Percentiles rank a stretch among this genome's conserved stretches.
Conservation (phyloP, 2,329 filamentous ascomycete species). For the Monilinia aucupariae region DNA sequence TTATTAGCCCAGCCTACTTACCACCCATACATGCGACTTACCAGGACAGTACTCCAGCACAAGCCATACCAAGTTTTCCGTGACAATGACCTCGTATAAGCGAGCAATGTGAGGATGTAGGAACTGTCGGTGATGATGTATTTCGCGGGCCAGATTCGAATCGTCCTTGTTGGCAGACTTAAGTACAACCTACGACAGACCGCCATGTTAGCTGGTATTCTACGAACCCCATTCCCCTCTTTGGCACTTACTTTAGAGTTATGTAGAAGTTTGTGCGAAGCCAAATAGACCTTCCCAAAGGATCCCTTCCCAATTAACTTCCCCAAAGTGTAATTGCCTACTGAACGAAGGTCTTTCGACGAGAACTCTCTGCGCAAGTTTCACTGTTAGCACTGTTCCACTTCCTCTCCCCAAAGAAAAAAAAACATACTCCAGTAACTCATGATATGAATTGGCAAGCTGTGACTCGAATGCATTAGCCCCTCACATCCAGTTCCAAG, state of each 20-base stretch:
- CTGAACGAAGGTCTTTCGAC: slow-evolving; percentile 80
- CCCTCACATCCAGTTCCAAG: slow-evolving; percentile 28
- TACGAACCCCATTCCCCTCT: slow-evolving; percentile 16
- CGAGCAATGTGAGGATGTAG: slow-evolving; percentile 95
- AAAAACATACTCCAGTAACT: slow-evolving; percentile 79
- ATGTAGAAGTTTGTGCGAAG: slow-evolving; percentile 94
- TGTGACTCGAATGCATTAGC: slow-evolving; percentile 39
- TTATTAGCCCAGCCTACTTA: slow-evolving; percentile 30
- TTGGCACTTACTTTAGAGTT: slow-evolving; percentile 72
- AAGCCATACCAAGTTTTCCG: slow-evolving; percentile 90
- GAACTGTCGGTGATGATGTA: slow-evolving; percentile 97
- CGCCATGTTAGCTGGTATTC: slow-evolving; percentile 8
- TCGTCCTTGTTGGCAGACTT: slow-evolving; percentile 97
- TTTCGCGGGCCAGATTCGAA: slow-evolving; percentile 91
- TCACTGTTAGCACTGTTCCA: slow-evolving; percentile 26
- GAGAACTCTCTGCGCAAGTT: slow-evolving; percentile 72
- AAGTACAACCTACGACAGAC: slow-evolving; percentile 70
- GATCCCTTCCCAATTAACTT: slow-evolving; percentile 93
- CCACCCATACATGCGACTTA: slow-evolving; percentile 38
- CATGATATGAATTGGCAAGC: slow-evolving; percentile 96
- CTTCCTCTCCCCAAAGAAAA: neutral
- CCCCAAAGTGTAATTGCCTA: slow-evolving; percentile 92
- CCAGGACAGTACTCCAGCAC: slow-evolving; percentile 94
- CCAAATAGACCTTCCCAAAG: slow-evolving; percentile 97
- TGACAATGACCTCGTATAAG: slow-evolving; percentile 96